These are phyloP conservation scores for Botryosphaeria dothidea DNA, from an alignment of 2,329 filamentous ascomycete species.

Conservation along the genomic window DNA sequence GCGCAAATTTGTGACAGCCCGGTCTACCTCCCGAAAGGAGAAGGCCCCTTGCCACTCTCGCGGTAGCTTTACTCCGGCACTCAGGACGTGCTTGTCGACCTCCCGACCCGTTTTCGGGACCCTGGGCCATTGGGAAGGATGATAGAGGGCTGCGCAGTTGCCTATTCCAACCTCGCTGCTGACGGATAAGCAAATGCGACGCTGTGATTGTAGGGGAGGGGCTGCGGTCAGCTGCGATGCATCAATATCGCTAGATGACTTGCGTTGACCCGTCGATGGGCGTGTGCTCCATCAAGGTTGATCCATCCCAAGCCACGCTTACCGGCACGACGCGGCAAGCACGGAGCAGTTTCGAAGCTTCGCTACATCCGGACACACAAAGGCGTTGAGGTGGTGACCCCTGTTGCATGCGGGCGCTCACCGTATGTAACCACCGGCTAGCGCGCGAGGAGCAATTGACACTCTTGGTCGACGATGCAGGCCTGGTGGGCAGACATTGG, in stretches of 20 bases:
- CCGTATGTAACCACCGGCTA: conserved; percentile 2
- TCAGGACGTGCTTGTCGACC: conserved; percentile 5
- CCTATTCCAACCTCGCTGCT: conserved; percentile 2
- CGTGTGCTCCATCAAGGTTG: conserved; percentile 13
- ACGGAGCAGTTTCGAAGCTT: conserved; percentile 20
- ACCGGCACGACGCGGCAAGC: conserved; percentile 17
- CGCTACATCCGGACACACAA: conserved; percentile 12
- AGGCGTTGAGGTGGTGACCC: conserved; percentile 6
- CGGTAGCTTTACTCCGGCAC: conserved; percentile 12
- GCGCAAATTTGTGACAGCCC: conserved; percentile 20
- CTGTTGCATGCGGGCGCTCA: conserved; percentile 14
- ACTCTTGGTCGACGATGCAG: background rate
- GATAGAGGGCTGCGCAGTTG: conserved; percentile 4
- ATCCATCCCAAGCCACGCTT: conserved; percentile 19
- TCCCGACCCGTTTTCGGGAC: conserved; percentile 8
- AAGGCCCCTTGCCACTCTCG: conserved; percentile 13
- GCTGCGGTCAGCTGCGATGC: conserved; percentile 11
- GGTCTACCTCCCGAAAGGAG: conserved; percentile 10
- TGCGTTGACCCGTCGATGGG: conserved; percentile 13
- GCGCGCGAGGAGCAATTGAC: background rate
- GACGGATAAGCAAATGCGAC: conserved; percentile 12
- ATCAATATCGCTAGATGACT: conserved; percentile 17
- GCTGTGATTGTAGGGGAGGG: background rate
- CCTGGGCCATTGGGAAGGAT: background rate
- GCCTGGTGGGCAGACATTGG: background rate